Conservation (phyloP, 495 filamentous ascomycete species). For the Hypoxylon fragiforme region DNA sequence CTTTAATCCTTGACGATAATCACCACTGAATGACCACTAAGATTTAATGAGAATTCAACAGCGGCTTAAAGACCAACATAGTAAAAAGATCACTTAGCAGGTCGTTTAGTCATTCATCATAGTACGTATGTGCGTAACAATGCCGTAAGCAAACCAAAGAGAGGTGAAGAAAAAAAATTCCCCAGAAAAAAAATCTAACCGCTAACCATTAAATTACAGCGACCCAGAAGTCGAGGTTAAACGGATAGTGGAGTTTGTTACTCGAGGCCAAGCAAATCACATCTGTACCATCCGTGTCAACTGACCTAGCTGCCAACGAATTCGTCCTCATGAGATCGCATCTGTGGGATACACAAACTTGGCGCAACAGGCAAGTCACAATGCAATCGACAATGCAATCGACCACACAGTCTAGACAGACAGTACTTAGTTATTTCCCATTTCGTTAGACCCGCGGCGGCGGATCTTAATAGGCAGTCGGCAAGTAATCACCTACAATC, state of each 20-base stretch:
- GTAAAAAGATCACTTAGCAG: too few relatives aligned
- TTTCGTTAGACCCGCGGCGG: constrained; percentile 21
- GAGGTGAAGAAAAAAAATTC: neutral
- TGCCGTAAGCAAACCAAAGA: too few relatives aligned
- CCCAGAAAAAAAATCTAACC: too few relatives aligned
- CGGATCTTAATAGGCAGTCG: constrained; percentile 31
- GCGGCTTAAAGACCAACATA: constrained; percentile 14
- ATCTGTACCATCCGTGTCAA: constrained; percentile 27
- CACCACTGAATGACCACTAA: too few relatives aligned
- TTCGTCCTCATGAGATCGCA: constrained; percentile 24
- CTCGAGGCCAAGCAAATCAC: constrained; percentile 16
- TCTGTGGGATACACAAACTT: constrained; percentile 27
- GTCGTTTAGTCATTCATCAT: too few relatives aligned
- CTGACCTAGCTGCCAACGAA: constrained; percentile 31
- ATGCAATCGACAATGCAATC: neutral
- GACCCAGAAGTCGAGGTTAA: constrained; percentile 17
- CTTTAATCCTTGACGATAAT: too few relatives aligned
- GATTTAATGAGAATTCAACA: constrained; percentile 13
- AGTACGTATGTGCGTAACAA: too few relatives aligned
- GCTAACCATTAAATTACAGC: constrained; percentile 26
- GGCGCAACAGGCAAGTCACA: constrained; percentile 11
- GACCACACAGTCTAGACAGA: neutral
- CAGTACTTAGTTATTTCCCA: neutral
- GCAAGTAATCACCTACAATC: constrained; percentile 31
- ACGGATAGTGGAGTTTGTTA: constrained; percentile 22